Evolutionary conservation across 225 moss, liverwort and hornwort genomes (phyloP), one percentile per base, ranked within the genome.

Genomic region (Anthoceros angustus): DNA sequence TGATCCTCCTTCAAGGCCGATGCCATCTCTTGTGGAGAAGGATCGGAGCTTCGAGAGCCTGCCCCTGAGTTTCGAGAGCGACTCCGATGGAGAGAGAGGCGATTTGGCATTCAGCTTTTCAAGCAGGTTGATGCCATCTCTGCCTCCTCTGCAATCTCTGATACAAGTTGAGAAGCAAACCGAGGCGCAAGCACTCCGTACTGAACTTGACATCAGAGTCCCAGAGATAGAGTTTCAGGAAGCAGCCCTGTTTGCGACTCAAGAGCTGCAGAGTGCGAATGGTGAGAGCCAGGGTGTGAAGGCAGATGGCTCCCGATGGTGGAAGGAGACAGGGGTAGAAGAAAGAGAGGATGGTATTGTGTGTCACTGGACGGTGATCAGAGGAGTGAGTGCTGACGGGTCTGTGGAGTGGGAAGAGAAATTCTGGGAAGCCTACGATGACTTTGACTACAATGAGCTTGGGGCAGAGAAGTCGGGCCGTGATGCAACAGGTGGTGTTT

Each of bases 381-480:
- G 87, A 73, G 95, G 95, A 39, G 92, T 92, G 0, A 98, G 82
- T 80, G 92, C 78, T 0, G 89, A 98, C 60, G 88, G 77, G 67
- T 79, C 79, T 40, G 88, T 91, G 26, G 95, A 98, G 68, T 98
- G 95, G 95, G 82, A 92, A 75, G 92, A 87, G 72, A 92, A 98
- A 74, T 92, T 92, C 41, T 92, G 95, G 89, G 95, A 98, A 66
- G 95, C 95, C 14, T 81, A 79, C 39, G 92, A 87, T 77, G 67
- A 82, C 39, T 92, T 75, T 64, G 92, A 98, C 21, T 91, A 86
- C 65, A 98, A 98, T 78, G 95, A 92, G 74, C 88, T 98, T 11
- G 98, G 98, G 26, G 89, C 98, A 64, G 89, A 89, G 46, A 98
- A 98, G 71, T 98, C 92, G 25, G 98, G 98, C 9, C 88, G 98